Conservation (phyloP, 192 early-diverging fungal genomes). For the Podila epigama region DNA sequence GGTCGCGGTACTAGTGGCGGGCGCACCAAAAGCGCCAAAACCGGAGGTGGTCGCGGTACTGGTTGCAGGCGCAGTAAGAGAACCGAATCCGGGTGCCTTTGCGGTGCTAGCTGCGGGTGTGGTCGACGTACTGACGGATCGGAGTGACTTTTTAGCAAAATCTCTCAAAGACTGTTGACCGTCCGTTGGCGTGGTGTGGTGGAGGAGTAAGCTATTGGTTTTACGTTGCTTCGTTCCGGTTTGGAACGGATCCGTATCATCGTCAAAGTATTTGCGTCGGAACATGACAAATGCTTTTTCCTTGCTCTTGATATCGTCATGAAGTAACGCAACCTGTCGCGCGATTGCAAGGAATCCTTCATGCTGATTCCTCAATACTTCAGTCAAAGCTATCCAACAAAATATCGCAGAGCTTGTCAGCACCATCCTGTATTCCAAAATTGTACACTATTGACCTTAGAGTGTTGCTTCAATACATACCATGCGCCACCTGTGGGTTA, state of each 20-base stretch:
- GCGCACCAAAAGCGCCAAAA: background rate
- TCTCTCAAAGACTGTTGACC: slow-evolving; percentile 35
- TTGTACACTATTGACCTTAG: background rate
- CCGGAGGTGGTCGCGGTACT: background rate
- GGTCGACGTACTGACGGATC: slow-evolving; percentile 2
- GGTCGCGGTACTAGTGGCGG: background rate
- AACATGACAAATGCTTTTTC: slow-evolving; percentile 49
- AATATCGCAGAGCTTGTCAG: background rate
- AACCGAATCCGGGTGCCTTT: slow-evolving; percentile 4
- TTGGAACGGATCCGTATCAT: slow-evolving; percentile 46
- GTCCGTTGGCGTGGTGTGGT: background rate
- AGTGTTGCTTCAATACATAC: no score
- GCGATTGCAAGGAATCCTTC: slow-evolving; percentile 38
- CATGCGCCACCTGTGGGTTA: slow-evolving; percentile 36
- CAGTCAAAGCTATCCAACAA: slow-evolving; percentile 28
- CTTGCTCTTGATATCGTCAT: slow-evolving; percentile 43
- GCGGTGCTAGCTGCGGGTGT: slow-evolving; percentile 3
- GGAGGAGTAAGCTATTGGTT: background rate
- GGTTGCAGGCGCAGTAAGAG: slow-evolving; percentile 1
- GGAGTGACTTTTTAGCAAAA: slow-evolving; percentile 33
- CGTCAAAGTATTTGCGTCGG: slow-evolving; percentile 40
- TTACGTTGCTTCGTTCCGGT: slow-evolving; percentile 28
- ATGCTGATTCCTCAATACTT: slow-evolving; percentile 48
- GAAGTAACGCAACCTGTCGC: slow-evolving; percentile 33
- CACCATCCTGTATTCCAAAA: background rate